Conservation (phyloP, 768 basidiomycete genomes). For the Pleurotus platypus region DNA sequence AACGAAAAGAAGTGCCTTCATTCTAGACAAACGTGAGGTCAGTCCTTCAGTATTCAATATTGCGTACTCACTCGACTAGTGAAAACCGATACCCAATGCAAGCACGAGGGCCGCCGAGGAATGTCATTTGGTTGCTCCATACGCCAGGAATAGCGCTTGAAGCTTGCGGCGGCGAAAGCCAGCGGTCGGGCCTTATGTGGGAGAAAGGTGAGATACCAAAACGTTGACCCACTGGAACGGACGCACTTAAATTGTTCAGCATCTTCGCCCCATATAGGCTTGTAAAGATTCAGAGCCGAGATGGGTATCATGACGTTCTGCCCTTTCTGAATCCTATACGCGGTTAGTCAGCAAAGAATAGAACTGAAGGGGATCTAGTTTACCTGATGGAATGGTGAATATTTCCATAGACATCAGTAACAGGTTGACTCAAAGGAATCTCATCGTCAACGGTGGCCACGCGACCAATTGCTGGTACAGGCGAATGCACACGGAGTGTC, state of each 20-base stretch:
- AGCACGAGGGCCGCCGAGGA: constrained; percentile 40
- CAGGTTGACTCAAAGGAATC: constrained; percentile 34
- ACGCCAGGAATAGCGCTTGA: constrained; percentile 36
- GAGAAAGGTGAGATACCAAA: background rate
- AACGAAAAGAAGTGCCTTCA: constrained; percentile 31
- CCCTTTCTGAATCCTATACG: constrained; percentile 22
- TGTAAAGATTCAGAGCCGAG: constrained; percentile 31
- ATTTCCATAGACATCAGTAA: constrained; percentile 29
- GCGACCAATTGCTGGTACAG: constrained; percentile 30
- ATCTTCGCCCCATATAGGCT: constrained; percentile 44
- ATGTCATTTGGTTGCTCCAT: constrained; percentile 36
- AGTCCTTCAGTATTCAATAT: background rate
- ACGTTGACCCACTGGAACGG: background rate
- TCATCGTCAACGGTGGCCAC: constrained; percentile 34
- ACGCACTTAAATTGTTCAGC: constrained; percentile 39
- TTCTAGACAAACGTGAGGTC: constrained; percentile 14
- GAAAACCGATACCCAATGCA: constrained; percentile 48
- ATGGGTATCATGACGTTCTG: constrained; percentile 33
- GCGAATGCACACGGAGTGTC: constrained; percentile 38
- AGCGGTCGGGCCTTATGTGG: constrained; percentile 40
- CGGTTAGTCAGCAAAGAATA: background rate
- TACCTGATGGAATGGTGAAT: constrained; percentile 27
- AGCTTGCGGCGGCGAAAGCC: constrained; percentile 30
- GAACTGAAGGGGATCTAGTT: background rate
- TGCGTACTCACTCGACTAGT: constrained; percentile 38